Evolutionary conservation across 1,139 yeast genomes (phyloP), one percentile per base, ranked within the genome.

Genomic region (Yamadazyma diddensiae): DNA sequence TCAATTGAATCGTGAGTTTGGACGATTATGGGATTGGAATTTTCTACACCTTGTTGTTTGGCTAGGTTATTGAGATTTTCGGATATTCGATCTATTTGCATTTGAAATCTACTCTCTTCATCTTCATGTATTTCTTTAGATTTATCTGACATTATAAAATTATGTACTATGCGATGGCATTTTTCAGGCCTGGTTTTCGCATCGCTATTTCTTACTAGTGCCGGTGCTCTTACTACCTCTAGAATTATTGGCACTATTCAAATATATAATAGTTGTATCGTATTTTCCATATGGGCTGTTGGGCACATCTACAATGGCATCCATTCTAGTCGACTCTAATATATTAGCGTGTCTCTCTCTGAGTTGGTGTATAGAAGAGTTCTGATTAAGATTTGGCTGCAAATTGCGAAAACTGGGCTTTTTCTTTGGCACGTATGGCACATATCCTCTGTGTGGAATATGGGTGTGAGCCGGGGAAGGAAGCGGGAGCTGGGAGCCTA

Each of bases 211-310:
- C 10, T 22, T 7, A 6, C 9, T 22, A 6, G 6, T 11, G 15
- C 8, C 15, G n/a, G 13, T 22, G 10, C 16, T 29, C 19, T 38
- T 44, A 38, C 51, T 47, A 16, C 49, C 39, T 27, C 50, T 39
- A 31, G 58, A 55, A 31, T 46, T 50, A 30, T 40, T 50, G 3
- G 50, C 49, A 31, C 54, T 49, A 19, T 49, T 46, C 8, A 49
- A 37, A 5, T 38, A 38, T 4, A 48, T 38, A 3, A 53, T 41
- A 2, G 62, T 46, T 12, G 61, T 62, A 15, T 55, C 50, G 21
- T 48, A 53, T 31, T 40, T 43, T 1, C 65, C 66, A 31, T 58
- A 60, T 24, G 65, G 43, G 28, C 54, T 56, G 5, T 50, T 24
- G 8, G 29, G 26, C 6, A 21, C 28, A 14, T 33, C 41, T 24